These are phyloP conservation scores for Polygonum aviculare DNA, from an alignment of 148 eudicot genomes.

Conservation along the genomic window DNA sequence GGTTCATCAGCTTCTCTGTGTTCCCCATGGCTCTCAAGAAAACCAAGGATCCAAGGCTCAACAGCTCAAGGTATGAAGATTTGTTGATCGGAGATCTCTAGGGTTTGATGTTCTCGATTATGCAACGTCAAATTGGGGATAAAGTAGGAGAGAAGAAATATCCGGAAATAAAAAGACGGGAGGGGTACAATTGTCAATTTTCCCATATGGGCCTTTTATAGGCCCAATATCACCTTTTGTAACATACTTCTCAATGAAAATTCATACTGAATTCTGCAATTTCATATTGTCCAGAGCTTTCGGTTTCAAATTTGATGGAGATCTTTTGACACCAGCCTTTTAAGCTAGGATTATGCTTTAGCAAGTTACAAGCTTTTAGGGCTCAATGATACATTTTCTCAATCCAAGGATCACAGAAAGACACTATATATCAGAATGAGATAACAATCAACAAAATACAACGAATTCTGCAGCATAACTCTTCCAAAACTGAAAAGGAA, in stretches of 20 bases:
- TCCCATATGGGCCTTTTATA: background rate
- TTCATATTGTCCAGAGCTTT: background rate
- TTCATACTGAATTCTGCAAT: too few species aligned
- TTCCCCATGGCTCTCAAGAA: constrained; percentile 5
- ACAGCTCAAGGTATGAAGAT: background rate
- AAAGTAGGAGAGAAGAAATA: background rate
- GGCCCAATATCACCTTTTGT: background rate
- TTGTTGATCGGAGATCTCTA: background rate
- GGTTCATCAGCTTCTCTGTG: constrained; percentile 16
- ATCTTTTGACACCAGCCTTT: background rate
- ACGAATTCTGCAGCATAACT: too few species aligned
- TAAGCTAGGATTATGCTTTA: background rate
- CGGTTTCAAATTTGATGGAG: background rate
- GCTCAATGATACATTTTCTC: too few species aligned
- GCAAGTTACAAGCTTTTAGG: background rate
- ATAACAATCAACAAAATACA: too few species aligned
- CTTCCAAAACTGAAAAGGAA: too few species aligned
- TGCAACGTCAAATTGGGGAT: background rate
- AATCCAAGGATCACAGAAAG: too few species aligned
- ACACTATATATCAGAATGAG: too few species aligned
- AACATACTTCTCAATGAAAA: too few species aligned
- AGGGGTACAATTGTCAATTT: background rate
- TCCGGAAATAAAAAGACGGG: background rate
- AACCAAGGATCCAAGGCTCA: background rate
- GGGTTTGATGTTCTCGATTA: background rate